Base-by-base conservation (phyloP, 495 filamentous ascomycete genomes). In the Penicillium cinerascens region DNA sequence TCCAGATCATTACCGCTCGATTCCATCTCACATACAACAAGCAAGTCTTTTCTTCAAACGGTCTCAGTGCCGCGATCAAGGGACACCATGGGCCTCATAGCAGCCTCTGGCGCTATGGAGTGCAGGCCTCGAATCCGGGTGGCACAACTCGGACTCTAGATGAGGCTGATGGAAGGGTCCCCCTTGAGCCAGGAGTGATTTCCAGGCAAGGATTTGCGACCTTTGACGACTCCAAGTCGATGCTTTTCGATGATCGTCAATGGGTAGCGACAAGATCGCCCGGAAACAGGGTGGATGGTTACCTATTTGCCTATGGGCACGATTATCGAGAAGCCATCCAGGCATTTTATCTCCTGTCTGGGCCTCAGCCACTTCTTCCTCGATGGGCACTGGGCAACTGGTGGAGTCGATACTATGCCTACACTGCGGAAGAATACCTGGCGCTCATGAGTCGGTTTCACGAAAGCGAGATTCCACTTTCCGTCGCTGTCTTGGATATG, bases 401-500 rank as follows among this genome's bases (percentile, higher is more conserved):
- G 82, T 85, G 80, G 80, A 80, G 77, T 22, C 70, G 82, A 10
- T 85, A 83, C 58, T 73, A 84, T 56, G 69, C 67, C 1, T 85
- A 82, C 56, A 58, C 59, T 1, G 66, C 62, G 6, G 53, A 70
- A 15, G 80, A 83, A 55, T 83, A 82, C 59, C 40, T 82, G 3
- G 59, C 60, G 4, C 62, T 85, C 20, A 73, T 84, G 70, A 72
- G 78, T 52, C 61, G 64, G 20, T 82, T 84, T 51, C 49, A 60
- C 26, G 36, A 56, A 13, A 63, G 77, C 20, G 60, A 63, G 0
- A 75, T 84, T n/a, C 82, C 82, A 0, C 57, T 85, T 26, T 74
- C 62, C 20, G 81, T 82, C 6, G 78, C 68, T 10, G 79, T 83
- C 0, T 47, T 85, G 8, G 82, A 85, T 54, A 83, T 85, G 80